These are phyloP conservation scores for Mitosporidium daphniae DNA, from an alignment of 371 early-diverging fungal species.

Conservation along the genomic window DNA sequence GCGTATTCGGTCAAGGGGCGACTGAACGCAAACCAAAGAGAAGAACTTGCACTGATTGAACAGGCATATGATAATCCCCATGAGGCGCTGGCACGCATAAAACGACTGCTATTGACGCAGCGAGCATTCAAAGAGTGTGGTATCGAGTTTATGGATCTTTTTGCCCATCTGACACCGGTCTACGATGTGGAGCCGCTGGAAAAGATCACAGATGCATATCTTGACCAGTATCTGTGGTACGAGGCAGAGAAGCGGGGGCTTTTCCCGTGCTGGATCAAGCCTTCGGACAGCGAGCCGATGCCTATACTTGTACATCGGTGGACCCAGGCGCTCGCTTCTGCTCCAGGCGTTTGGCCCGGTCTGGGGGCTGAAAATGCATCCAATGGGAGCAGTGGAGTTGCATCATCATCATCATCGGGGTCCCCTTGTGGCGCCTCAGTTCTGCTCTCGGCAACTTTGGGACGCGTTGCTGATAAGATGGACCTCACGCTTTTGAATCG, in stretches of 20 bases:
- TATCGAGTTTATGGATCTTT: constrained; percentile 90
- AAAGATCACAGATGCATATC: constrained; percentile 87
- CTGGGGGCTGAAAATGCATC: too few relatives aligned
- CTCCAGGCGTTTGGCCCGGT: constrained; percentile 56
- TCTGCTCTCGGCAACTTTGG: constrained; percentile 59
- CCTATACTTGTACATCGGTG: constrained; percentile 81
- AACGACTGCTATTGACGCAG: constrained; percentile 71
- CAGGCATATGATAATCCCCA: constrained; percentile 88
- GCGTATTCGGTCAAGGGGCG: constrained; percentile 75
- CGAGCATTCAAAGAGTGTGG: constrained; percentile 93
- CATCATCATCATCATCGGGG: constrained; percentile 43
- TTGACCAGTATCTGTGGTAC: constrained; percentile 94
- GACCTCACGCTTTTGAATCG: constrained; percentile 80
- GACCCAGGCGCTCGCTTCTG: constrained; percentile 83
- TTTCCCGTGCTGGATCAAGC: constrained; percentile 89
- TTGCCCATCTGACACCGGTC: constrained; percentile 63
- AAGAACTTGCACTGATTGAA: constrained; percentile 78
- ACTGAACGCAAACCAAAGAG: constrained; percentile 68
- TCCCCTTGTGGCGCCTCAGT: constrained; percentile 76
- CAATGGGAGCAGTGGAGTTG: too few relatives aligned
- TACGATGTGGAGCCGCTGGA: constrained; percentile 88
- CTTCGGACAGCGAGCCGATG: constrained; percentile 76
- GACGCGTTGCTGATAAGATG: constrained; percentile 69
- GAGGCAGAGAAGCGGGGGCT: constrained; percentile 51
- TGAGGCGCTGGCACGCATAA: constrained; percentile 62